phyloP scores from a whole-genome alignment of 441 rosid genomes.

The Erysimum pusillum region DNA sequence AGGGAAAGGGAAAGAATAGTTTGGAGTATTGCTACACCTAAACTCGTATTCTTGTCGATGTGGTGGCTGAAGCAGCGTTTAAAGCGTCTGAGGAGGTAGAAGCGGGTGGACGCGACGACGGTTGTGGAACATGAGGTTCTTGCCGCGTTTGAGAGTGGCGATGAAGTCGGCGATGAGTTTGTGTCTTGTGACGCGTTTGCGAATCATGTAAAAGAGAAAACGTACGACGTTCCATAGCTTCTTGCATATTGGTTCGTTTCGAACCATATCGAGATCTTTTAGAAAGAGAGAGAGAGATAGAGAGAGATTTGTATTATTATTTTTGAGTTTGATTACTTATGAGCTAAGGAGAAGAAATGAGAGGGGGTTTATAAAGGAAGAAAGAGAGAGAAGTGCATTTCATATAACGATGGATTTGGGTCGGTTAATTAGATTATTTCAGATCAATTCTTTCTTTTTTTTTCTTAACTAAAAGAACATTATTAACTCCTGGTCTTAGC shows the following conservation, averaged over 20 bases:
- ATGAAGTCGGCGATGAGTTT: slow-evolving; percentile 74
- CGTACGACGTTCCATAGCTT: slow-evolving; percentile 69
- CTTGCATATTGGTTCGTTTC: slow-evolving; percentile 61
- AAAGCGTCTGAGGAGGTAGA: no score
- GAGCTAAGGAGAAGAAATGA: slow-evolving; percentile 47
- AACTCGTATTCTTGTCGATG: slow-evolving; percentile 72
- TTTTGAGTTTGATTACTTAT: slow-evolving; percentile 27
- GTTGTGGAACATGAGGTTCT: slow-evolving; percentile 73
- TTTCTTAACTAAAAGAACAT: no score
- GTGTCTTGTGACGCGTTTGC: slow-evolving; percentile 72
- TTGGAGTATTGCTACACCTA: slow-evolving; percentile 92
- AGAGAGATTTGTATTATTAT: slow-evolving; percentile 28
- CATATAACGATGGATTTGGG: no score
- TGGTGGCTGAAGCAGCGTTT: no score
- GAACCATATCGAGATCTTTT: slow-evolving; percentile 70
- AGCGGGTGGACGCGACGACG: slow-evolving; percentile 53
- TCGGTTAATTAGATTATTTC: no score
- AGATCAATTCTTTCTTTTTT: no score
- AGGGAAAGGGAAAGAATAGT: slow-evolving; percentile 60
- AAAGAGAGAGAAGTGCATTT: slow-evolving; percentile 15
- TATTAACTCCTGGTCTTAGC: no score
- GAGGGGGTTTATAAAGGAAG: slow-evolving; percentile 57
- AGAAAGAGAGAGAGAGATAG: slow-evolving; percentile 41
- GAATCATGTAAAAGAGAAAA: slow-evolving; percentile 70
- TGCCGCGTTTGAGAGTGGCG: slow-evolving; percentile 81